Base-by-base conservation (phyloP, 164 flowering plant species). In the Vitis vinifera region DNA sequence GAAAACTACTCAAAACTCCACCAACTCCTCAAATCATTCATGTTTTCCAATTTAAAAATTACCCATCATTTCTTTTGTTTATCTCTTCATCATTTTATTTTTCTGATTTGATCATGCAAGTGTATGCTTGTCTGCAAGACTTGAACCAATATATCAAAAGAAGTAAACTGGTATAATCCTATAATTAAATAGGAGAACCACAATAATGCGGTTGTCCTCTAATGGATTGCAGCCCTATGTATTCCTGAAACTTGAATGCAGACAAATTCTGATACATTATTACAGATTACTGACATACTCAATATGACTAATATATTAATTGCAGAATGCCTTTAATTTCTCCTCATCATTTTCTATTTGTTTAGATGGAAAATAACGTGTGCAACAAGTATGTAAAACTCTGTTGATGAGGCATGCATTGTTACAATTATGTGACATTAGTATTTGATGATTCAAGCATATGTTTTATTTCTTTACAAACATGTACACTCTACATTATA, bases 171-270 rank as follows among this genome's bases (percentile, higher is more conserved):
- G 60, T 31, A 0, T 74, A 47, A 17, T 55, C 66, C 14, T 51
- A 37, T 66, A 67, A 63, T 65, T 64, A 71, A 65, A 79, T 67
- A 73, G 44, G 77, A 76, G 74, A 76, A 70, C 72, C 16, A 48
- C 73, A 80, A 80, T 80, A 69, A 80, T 80, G 74, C 50, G 63
- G 67, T 59, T 76, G 76, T 76, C 74, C 52, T 53, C 17, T 62
- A 60, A 62, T 44, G 51, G 37, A 17, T 51, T 63, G n/a, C 23
- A 47, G 65, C 44, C 44, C 7, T 13, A 53, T 62, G 55, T 29
- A 73, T 67, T 61, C 51, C 51, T 62, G 23, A 62, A 63, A 73
- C 27, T 30, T 12, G 67, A 62, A 66, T 64, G 16, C 8, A 65
- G 63, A 71, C 71, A 75, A 69, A 67, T 69, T 51, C 62, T 48